Conservation (phyloP, 495 filamentous ascomycete species). For the Acidiella bohemica region DNA sequence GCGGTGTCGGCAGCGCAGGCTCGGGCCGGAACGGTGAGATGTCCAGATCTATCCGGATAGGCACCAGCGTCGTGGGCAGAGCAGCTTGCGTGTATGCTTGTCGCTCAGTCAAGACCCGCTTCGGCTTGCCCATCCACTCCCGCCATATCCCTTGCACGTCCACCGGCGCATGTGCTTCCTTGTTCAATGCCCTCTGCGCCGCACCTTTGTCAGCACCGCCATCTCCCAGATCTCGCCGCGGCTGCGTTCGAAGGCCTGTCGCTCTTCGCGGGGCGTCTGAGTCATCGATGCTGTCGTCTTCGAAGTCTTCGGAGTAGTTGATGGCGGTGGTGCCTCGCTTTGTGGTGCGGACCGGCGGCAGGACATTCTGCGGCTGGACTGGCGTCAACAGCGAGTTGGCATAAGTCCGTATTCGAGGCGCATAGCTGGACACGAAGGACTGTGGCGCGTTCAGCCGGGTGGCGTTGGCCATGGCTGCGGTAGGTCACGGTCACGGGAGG, state of each 20-base stretch:
- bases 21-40: slow-evolving; percentile 63
- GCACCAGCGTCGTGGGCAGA: slow-evolving; percentile 79
- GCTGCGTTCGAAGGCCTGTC: slow-evolving; percentile 63
- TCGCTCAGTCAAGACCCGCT: slow-evolving; percentile 47
- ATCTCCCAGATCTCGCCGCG: slow-evolving; percentile 61
- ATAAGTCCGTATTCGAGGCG: slow-evolving; percentile 79
- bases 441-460: slow-evolving; percentile 44
- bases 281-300: slow-evolving; percentile 90
- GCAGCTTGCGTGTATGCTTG: slow-evolving; percentile 73
- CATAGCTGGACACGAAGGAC: slow-evolving; percentile 82
- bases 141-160: slow-evolving; percentile 81
- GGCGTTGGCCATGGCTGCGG: slow-evolving; percentile 18
- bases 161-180: slow-evolving; percentile 67
- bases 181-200: slow-evolving; percentile 69
- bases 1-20: slow-evolving; percentile 55
- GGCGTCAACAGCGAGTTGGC: slow-evolving; percentile 86
- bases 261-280: slow-evolving; percentile 63
- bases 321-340: slow-evolving; percentile 93
- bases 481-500: slow-evolving; percentile 7
- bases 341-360: slow-evolving; percentile 67
- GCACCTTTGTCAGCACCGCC: slow-evolving; percentile 46
- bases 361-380: slow-evolving; percentile 52
- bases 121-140: slow-evolving; percentile 83
- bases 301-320: slow-evolving; percentile 94
- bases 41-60: slow-evolving; percentile 92